A percentile compares a stretch with the other conserved stretches of the same genome.
Evolutionary conservation across 331 rosid genomes (phyloP).

Genomic region (Prunus yedoensis): DNA sequence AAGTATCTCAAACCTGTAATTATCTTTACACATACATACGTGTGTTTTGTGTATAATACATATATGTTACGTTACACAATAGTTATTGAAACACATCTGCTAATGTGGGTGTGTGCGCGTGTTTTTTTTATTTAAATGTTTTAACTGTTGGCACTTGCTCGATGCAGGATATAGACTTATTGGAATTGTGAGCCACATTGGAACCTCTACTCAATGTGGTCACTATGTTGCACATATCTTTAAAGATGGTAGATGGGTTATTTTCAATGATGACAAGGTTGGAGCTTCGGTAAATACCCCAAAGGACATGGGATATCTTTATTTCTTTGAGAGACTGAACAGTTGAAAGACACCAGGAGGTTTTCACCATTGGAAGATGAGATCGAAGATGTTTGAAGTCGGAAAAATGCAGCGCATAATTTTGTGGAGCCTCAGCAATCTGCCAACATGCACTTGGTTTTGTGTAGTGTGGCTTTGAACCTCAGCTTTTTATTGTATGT

Average conservation of each 20-base stretch:
- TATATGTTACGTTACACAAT: neutral
- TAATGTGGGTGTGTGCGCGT: neutral
- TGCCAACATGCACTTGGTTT: neutral
- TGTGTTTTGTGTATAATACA: neutral
- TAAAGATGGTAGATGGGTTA: constrained; percentile 93
- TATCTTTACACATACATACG: neutral
- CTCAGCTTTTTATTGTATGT: neutral
- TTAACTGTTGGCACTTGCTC: constrained; percentile 17
- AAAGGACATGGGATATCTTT: constrained; percentile 96
- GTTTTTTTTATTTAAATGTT: neutral
- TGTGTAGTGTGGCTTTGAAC: neutral
- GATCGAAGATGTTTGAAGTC: neutral
- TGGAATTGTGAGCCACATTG: constrained; percentile 93
- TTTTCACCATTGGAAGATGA: neutral
- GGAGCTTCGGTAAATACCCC: constrained; percentile 95
- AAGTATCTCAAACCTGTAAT: constrained; percentile 40
- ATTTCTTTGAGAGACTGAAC: constrained; percentile 80
- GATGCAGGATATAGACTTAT: constrained; percentile 70
- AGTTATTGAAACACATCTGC: neutral
- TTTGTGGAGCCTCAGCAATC: neutral
- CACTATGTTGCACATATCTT: constrained; percentile 93
- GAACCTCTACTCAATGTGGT: constrained; percentile 95
- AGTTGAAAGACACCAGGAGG: constrained; percentile 16
- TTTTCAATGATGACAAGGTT: constrained; percentile 90
- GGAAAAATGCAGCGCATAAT: constrained; percentile 9